A percentile compares a stretch with the other conserved stretches of the same genome.
Evolutionary conservation across 345 rosid genomes (phyloP).

Genomic region (Salix exigua): DNA sequence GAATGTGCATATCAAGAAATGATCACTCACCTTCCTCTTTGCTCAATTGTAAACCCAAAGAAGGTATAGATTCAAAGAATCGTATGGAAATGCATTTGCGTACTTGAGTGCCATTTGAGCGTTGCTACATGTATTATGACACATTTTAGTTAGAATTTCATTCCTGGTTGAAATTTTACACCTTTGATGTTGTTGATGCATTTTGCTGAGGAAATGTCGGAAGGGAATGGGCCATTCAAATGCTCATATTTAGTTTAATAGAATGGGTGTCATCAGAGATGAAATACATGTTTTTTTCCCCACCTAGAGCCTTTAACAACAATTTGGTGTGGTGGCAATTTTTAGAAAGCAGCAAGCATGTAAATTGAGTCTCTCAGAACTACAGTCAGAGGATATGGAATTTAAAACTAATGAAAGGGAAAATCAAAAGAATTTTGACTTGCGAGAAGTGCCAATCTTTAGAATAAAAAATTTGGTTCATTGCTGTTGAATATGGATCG

Average conservation of each 20-base stretch:
- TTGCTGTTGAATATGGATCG: not conserved
- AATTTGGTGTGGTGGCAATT: not conserved
- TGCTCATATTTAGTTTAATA: not conserved
- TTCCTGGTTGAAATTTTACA: not conserved
- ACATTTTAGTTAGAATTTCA: not conserved
- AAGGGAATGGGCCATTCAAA: not conserved
- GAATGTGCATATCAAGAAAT: conserved; percentile 99
- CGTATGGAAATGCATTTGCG: not conserved
- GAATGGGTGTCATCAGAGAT: not conserved
- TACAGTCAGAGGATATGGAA: not conserved
- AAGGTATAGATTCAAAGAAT: conserved; percentile 44
- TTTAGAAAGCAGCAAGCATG: not conserved
- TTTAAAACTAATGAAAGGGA: not conserved
- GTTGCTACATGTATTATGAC: not conserved
- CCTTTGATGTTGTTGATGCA: not conserved
- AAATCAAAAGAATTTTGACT: not conserved
- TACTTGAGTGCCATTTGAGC: not conserved
- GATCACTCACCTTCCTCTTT: conserved; percentile 94
- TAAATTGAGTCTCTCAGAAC: not conserved
- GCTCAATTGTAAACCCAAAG: conserved; percentile 83
- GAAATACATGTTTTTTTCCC: no score
- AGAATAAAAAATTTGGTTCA: not conserved
- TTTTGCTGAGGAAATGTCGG: no score
- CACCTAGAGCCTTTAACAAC: not conserved
- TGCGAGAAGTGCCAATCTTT: not conserved